Percentiles rank a stretch among this genome's conserved stretches.
Conservation (phyloP, 371 early-diverging fungal genomes). For the Mortierella sp. region DNA sequence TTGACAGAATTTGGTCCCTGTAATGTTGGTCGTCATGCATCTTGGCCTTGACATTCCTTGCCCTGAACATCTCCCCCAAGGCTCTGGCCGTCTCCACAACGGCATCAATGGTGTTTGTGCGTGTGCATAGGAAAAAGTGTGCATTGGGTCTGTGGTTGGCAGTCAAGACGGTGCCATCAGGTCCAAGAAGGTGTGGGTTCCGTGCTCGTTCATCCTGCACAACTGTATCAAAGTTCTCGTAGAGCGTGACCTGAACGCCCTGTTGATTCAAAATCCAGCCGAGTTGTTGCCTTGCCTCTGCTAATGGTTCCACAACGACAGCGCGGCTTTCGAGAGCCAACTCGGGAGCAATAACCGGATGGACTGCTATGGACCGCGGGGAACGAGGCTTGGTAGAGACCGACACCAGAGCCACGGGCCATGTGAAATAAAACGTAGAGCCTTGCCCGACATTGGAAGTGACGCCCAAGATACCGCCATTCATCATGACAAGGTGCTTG, state of each 20-base stretch:
- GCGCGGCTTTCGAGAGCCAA: constrained; percentile 38
- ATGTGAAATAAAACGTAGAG: constrained; percentile 59
- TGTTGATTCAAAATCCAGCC: constrained; percentile 33
- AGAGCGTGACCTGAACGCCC: constrained; percentile 28
- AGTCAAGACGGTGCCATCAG: constrained; percentile 23
- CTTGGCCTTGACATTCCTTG: constrained; percentile 20
- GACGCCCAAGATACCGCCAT: constrained; percentile 56
- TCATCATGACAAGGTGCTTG: constrained; percentile 60
- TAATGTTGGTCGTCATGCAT: constrained; percentile 6
- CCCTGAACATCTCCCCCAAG: constrained; percentile 33
- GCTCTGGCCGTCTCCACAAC: constrained; percentile 31
- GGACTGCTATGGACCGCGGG: constrained; percentile 1
- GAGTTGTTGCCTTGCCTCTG: constrained; percentile 36
- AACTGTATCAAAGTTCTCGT: constrained; percentile 40
- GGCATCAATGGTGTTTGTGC: constrained; percentile 22
- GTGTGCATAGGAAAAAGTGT: constrained; percentile 45
- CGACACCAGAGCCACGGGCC: constrained; percentile 36
- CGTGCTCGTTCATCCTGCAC: constrained; percentile 41
- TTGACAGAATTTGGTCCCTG: constrained; percentile 28
- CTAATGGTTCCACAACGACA: constrained; percentile 35
- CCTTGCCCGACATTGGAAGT: constrained; percentile 57
- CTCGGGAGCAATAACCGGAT: constrained; percentile 24
- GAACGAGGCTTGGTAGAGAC: constrained; percentile 1
- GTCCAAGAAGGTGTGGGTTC: constrained; percentile 14
- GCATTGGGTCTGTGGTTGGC: constrained; percentile 42